Evolutionary conservation across 2,329 filamentous ascomycete genomes (phyloP).

Genomic region (Penicillium digitatum): DNA sequence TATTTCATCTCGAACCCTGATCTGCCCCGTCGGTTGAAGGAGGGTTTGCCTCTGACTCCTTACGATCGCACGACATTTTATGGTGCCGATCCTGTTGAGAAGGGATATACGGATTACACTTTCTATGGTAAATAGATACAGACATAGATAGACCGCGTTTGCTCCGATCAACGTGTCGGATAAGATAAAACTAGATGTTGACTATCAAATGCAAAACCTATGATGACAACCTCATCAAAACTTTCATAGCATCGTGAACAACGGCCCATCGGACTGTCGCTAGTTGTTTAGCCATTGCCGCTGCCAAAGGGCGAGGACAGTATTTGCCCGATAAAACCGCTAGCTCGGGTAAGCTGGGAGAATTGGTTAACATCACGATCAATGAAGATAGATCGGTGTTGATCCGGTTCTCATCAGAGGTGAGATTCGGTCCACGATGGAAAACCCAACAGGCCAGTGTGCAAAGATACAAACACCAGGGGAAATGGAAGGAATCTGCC

Average conservation of each 20-base stretch:
- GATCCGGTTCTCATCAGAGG: conserved; percentile 37
- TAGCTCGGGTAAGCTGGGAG: conserved; percentile 35
- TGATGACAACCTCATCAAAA: conserved; percentile 39
- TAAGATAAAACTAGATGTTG: neutral
- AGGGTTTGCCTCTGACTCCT: conserved; percentile 33
- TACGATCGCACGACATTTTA: conserved; percentile 46
- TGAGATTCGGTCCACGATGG: conserved; percentile 49
- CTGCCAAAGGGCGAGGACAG: conserved; percentile 52
- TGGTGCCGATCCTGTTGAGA: conserved; percentile 26
- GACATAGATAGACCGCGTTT: neutral
- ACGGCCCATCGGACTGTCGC: conserved; percentile 60
- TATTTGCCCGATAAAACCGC: conserved; percentile 43
- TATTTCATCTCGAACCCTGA: conserved; percentile 46
- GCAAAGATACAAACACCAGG: conserved; percentile 60
- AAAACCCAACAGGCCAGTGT: conserved; percentile 58
- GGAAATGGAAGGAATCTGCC: conserved; percentile 56
- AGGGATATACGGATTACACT: conserved; percentile 41
- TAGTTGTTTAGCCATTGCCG: conserved; percentile 54
- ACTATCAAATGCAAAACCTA: neutral
- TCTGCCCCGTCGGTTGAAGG: conserved; percentile 37
- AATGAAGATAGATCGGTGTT: conserved; percentile 33
- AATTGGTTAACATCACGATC: conserved; percentile 36
- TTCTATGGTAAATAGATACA: conserved; percentile 24
- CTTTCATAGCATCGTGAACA: conserved; percentile 59
- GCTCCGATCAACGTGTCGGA: neutral